These are phyloP conservation scores for Mortierella sp. DNA, from an alignment of 371 early-diverging fungal species.

Conservation along the genomic window DNA sequence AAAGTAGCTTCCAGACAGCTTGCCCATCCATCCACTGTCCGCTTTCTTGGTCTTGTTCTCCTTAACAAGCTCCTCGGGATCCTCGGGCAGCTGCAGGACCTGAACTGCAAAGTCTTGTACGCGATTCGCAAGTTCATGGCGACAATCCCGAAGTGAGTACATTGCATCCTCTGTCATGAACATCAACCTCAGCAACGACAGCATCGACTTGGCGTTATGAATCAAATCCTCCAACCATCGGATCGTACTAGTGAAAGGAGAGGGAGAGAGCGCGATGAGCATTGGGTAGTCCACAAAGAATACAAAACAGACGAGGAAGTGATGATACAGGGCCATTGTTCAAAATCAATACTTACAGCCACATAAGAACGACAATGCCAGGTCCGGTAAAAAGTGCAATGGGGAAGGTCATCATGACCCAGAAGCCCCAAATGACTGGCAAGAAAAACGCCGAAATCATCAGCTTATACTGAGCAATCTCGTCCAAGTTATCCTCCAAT, in stretches of 20 bases:
- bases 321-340: not conserved
- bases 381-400: conserved; percentile 48
- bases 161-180: conserved; percentile 54
- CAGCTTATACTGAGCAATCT: conserved; percentile 59
- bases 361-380: conserved; percentile 51
- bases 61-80: conserved; percentile 50
- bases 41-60: conserved; percentile 51
- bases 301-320: not conserved
- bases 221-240: conserved; percentile 56
- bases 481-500: conserved; percentile 56
- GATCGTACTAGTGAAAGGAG: conserved; percentile 30
- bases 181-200: conserved; percentile 37
- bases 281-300: not conserved
- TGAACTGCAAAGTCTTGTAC: conserved; percentile 51
- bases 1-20: conserved; percentile 51
- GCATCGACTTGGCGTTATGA: conserved; percentile 53
- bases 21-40: conserved; percentile 47
- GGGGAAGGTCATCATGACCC: conserved; percentile 47
- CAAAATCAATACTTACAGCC: conserved; percentile 36
- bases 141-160: conserved; percentile 33
- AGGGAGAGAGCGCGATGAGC: not conserved
- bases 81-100: conserved; percentile 39
- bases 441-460: conserved; percentile 54
- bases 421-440: conserved; percentile 57
- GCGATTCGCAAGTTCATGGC: conserved; percentile 35